Conservation (phyloP, 129 eudicot species). For the Ambrosia artemisiifolia region DNA sequence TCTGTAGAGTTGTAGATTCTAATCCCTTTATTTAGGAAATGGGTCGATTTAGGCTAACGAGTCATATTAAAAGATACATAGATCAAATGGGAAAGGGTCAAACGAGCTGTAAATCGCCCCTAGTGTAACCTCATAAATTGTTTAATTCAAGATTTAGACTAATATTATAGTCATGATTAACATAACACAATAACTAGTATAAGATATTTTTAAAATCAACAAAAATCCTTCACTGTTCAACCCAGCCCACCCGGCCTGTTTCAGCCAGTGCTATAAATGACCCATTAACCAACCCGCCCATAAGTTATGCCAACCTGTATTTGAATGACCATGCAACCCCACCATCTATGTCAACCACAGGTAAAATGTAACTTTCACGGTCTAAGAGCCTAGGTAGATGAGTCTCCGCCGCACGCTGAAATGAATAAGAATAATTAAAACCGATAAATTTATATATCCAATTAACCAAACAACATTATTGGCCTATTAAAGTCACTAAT, state of each 20-base stretch:
- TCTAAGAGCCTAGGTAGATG: constrained; percentile 54
- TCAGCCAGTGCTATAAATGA: not conserved
- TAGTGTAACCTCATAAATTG: not conserved
- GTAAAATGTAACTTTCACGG: constrained; percentile 50
- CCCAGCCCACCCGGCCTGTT: not conserved
- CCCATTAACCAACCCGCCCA: not conserved
- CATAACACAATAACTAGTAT: not conserved
- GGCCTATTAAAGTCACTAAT: not conserved
- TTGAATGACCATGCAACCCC: constrained; percentile 64
- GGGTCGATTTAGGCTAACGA: not conserved
- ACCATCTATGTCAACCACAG: constrained; percentile 71
- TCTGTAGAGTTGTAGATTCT: not conserved
- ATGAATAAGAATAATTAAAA: constrained; percentile 13
- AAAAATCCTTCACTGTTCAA: not conserved
- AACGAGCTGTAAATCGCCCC: not conserved
- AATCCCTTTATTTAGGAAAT: not conserved
- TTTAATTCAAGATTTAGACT: not conserved
- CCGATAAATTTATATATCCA: not conserved
- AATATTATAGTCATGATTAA: not conserved
- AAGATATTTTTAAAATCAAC: not conserved
- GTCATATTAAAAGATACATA: not conserved
- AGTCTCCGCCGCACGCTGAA: constrained; percentile 67
- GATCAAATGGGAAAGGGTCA: not conserved
- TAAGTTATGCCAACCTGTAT: constrained; percentile 48
- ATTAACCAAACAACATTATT: not conserved